Percentiles rank a stretch among this genome's conserved stretches.
Evolutionary conservation across 2,329 filamentous ascomycete genomes (phyloP).

Genomic region (Talaromyces albobiverticillius): DNA sequence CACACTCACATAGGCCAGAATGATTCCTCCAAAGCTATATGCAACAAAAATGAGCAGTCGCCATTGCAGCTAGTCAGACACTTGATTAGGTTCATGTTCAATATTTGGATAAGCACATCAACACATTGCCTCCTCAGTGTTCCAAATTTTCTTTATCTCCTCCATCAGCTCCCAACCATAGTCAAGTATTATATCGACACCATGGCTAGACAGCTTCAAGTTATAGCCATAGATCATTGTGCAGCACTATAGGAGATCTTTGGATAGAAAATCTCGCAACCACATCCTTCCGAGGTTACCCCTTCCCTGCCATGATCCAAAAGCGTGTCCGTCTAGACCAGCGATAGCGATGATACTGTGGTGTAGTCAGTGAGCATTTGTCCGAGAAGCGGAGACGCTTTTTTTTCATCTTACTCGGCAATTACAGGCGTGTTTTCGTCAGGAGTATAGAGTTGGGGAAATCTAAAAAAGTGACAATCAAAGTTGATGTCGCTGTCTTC

Average conservation of each 20-base stretch:
- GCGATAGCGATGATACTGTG: constrained; percentile 5
- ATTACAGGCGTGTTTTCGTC: background rate
- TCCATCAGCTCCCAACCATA: constrained; percentile 19
- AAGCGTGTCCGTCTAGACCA: constrained; percentile 26
- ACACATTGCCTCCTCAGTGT: constrained; percentile 20
- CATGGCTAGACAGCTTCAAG: constrained; percentile 27
- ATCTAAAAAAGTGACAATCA: background rate
- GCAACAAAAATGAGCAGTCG: constrained; percentile 23
- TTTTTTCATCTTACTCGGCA: background rate
- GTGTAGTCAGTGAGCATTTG: too few species aligned
- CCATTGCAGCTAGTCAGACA: constrained; percentile 19
- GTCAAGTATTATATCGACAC: constrained; percentile 18
- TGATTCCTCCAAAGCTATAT: constrained; percentile 27
- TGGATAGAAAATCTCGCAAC: constrained; percentile 28
- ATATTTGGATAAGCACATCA: background rate
- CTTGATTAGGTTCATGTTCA: background rate
- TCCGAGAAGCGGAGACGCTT: too few species aligned
- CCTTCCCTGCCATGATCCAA: constrained; percentile 29
- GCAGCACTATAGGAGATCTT: constrained; percentile 26
- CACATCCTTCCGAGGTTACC: constrained; percentile 25
- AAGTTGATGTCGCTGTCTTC: background rate
- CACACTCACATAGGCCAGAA: constrained; percentile 23
- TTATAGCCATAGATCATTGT: constrained; percentile 37
- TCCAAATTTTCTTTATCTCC: constrained; percentile 19
- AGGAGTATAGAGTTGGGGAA: background rate